Base-by-base conservation (phyloP, 768 basidiomycete species). In the Plicaturopsis crispa region DNA sequence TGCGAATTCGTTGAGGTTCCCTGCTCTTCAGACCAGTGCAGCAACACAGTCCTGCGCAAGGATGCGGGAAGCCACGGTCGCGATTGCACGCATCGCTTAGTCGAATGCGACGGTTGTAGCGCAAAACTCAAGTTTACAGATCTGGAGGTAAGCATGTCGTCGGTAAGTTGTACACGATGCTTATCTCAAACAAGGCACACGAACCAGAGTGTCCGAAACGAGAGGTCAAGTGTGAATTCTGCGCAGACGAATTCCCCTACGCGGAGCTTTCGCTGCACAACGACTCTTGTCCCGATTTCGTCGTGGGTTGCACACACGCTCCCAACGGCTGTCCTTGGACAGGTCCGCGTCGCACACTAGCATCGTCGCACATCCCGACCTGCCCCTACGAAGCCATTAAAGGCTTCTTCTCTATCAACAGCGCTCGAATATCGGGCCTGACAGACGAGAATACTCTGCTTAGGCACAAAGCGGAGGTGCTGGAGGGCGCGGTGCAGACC, bases 391-490 rank as follows among this genome's bases (percentile, higher is more conserved):
- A 80, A 50, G 62, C 64, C 4, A 64, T 84, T 47, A 75, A 75
- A 48, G 76, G 72, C 22, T 80, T 80, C 55, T 69, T 83, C 38
- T 43, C 64, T 3, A 42, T 72, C 23, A 63, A 72, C 45, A 56
- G 54, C 28, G 42, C 59, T 30, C 63, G 61, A 35, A 52, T 67
- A 10, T 59, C 65, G 3, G 45, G 61, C 8, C 60, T 87, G 3
- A 62, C 65, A 26, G 67, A 76, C 39, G 84, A 90, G 52, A 90
- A 90, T 49, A 59, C 69, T 13, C 41, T 75, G 6, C 67, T 91
- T 13, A 72, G 75, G 19, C 67, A 71, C 44, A 69, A 71, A 22
- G 61, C 85, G 6, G 71, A 75, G 10, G 64, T 67, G 0, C 57
- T 86, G 16, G 84, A 88, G 51, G 67, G 67, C 12, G 57, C 68